Evolutionary conservation across 2,329 filamentous ascomycete genomes (phyloP), one percentile per base, ranked within the genome.

Genomic region (Hypoxylon sp.): DNA sequence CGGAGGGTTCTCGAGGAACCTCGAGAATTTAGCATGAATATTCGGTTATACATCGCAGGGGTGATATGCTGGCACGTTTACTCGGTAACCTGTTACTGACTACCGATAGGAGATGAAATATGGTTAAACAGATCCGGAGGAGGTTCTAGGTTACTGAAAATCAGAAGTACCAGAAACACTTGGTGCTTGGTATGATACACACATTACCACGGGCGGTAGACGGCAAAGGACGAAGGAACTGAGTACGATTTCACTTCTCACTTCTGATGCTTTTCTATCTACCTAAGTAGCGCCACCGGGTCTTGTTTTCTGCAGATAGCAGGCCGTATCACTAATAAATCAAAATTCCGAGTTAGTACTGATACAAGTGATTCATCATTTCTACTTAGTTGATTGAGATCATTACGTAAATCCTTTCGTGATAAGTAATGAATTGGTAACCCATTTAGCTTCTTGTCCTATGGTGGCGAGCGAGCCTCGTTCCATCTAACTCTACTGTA

Each of bases 401-500:
- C 1, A 34, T n/a, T 11, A 45, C 3, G 19, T 36, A 59, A 23
- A 6, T 5, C 30, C 19, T 38, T 25, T 28, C 13, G 5, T 14
- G 36, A 59, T 17, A 36, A 23, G 50, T 14, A 19, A 34, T 59
- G 14, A 23, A 28, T 25, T 19, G 19, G 14, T 32, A 45, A 36
- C 17, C 38, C 38, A 28, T 30, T 1, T 46, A 61, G 28, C 34
- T 11, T 32, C 19, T 46, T 32, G n/a, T 43, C 52, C 46, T 53
- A 55, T 48, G 46, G 46, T 21, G 61, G 65, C 65, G 52, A 65
- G 57, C 61, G 65, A 68, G 65, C 65, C 65, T 50, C 48, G 30
- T 55, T 61, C 61, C 53, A 61, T 68, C 62, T 68, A 68, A 59
- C 60, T 68, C 65, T 68, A 65, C 61, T n/a, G 45, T 14, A 49